These are phyloP conservation scores for Hemisphaericaspora xylanilytica DNA, from an alignment of 1,139 yeast species.

Conservation along the genomic window DNA sequence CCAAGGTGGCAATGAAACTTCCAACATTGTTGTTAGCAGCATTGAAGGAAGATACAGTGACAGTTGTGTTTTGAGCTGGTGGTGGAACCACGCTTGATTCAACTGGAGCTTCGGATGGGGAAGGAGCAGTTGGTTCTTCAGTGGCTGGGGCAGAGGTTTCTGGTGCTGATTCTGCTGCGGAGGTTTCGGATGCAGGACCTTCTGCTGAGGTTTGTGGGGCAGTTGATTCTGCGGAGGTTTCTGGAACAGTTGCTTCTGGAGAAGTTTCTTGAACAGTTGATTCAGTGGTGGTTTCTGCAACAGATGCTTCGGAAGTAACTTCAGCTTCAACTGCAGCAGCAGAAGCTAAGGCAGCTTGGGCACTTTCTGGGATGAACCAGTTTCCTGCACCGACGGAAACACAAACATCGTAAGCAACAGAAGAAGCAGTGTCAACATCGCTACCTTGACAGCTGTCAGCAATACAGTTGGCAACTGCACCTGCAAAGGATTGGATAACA, in stretches of 20 bases:
- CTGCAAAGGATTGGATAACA: constrained; percentile 31
- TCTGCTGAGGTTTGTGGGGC: neutral
- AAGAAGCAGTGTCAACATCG: constrained; percentile 21
- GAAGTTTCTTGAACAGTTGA: neutral
- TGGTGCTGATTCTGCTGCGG: neutral
- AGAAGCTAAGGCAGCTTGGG: constrained; percentile 10
- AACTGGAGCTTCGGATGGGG: constrained; percentile 6
- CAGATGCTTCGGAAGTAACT: constrained; percentile 6
- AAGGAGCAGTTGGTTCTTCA: constrained; percentile 3
- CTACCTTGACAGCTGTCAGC: constrained; percentile 26
- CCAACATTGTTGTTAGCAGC: constrained; percentile 7
- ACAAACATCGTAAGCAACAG: constrained; percentile 28
- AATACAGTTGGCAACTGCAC: constrained; percentile 29
- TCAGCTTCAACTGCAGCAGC: constrained; percentile 13
- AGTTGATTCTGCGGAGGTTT: neutral
- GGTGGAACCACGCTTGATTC: constrained; percentile 10
- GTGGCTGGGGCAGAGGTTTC: neutral
- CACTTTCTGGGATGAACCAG: constrained; percentile 24
- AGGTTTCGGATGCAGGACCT: neutral
- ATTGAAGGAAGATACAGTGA: constrained; percentile 5
- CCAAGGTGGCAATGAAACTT: constrained; percentile 8
- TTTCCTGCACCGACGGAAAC: constrained; percentile 27
- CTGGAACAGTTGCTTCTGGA: neutral
- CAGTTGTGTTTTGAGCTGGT: constrained; percentile 10
- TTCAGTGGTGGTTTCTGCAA: neutral